Percentiles rank a stretch among this genome's conserved stretches.
Conservation (phyloP, 345 rosid species). For the Salix exigua region DNA sequence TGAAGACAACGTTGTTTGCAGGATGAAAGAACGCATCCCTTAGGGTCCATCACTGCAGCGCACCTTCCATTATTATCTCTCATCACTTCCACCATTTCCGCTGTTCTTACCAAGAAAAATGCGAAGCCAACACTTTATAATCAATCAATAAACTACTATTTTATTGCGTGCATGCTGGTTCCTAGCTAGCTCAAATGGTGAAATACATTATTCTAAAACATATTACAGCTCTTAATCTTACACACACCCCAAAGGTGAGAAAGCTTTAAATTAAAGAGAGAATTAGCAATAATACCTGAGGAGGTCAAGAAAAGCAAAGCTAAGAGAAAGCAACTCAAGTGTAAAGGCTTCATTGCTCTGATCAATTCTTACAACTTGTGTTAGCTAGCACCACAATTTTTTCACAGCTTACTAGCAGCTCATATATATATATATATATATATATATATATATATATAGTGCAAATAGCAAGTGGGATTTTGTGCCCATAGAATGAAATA, state of each 20-base stretch:
- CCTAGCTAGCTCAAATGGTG: too few species aligned
- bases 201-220: too few species aligned
- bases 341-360: constrained; percentile 7
- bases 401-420: too few species aligned
- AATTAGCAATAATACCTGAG: background rate
- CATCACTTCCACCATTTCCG: background rate
- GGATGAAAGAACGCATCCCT: constrained; percentile 23
- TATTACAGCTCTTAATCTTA: too few species aligned
- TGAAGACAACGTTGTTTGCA: constrained; percentile 34
- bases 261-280: too few species aligned
- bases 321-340: constrained; percentile 11
- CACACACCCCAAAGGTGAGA: too few species aligned
- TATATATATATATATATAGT: background rate
- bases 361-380: too few species aligned
- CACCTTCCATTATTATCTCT: constrained; percentile 18
- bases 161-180: too few species aligned
- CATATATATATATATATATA: background rate
- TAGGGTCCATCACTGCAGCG: constrained; percentile 28
- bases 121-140: background rate
- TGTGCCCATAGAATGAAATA: background rate
- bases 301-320: constrained; percentile 2
- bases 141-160: too few species aligned
- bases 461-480: background rate
- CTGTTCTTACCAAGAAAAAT: background rate
- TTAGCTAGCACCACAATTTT: too few species aligned